These are phyloP conservation scores for Metschnikowia anglica DNA, from an alignment of 805 yeast species.

Conservation along the genomic window DNA sequence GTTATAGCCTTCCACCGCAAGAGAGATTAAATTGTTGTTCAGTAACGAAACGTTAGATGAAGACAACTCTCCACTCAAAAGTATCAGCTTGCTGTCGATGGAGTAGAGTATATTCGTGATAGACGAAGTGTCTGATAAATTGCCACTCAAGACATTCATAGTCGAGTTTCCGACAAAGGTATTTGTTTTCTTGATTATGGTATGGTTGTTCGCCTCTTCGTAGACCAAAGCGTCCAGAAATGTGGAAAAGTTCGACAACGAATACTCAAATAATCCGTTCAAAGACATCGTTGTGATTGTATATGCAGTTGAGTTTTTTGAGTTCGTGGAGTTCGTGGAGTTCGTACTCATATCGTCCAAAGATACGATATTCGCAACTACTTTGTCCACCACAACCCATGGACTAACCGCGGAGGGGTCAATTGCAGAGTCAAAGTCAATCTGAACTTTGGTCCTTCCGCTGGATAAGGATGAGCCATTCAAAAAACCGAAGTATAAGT, in stretches of 20 bases:
- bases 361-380: constrained; percentile 49
- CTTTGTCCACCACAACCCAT: constrained; percentile 70
- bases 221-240: constrained; percentile 32
- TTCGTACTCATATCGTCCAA: constrained; percentile 41
- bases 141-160: constrained; percentile 36
- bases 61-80: constrained; percentile 49
- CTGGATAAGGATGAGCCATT: constrained; percentile 38
- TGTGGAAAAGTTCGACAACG: constrained; percentile 57
- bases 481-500: constrained; percentile 67
- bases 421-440: constrained; percentile 28
- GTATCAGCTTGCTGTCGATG: constrained; percentile 23
- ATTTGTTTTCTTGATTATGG: constrained; percentile 31
- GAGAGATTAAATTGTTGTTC: constrained; percentile 29
- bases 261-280: constrained; percentile 84
- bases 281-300: constrained; percentile 38
- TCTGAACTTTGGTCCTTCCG: constrained; percentile 32
- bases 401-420: constrained; percentile 26
- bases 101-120: constrained; percentile 11
- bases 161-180: constrained; percentile 43
- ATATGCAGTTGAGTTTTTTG: constrained; percentile 16
- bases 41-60: constrained; percentile 30
- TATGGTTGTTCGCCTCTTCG: constrained; percentile 18
- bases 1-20: constrained; percentile 32
- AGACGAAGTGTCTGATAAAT: constrained; percentile 20
- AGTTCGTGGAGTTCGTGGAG: constrained; percentile 15